Percentiles rank a stretch among this genome's conserved stretches.
Conservation (phyloP, 495 filamentous ascomycete species). For the Glonium stellatum region DNA sequence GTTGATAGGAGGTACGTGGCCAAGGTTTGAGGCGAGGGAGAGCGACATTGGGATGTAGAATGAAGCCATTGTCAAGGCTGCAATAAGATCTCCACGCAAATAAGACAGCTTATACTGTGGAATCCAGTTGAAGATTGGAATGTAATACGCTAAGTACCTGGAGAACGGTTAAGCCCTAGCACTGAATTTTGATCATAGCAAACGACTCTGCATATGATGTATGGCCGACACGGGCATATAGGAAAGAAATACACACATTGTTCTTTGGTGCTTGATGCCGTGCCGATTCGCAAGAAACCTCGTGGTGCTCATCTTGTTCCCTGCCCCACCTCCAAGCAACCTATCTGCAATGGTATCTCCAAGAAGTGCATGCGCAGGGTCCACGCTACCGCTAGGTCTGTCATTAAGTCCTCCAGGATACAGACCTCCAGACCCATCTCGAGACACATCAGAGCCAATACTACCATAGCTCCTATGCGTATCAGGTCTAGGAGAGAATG, state of each 20-base stretch:
- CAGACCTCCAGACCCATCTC: constrained; percentile 28
- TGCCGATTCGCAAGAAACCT: constrained; percentile 53
- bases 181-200: background rate
- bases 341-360: constrained; percentile 39
- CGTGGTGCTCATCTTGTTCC: constrained; percentile 58
- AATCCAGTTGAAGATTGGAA: constrained; percentile 86
- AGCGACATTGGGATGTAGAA: constrained; percentile 98
- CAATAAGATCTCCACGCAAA: constrained; percentile 78
- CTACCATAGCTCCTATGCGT: constrained; percentile 43
- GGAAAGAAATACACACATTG: constrained; percentile 45
- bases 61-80: constrained; percentile 82
- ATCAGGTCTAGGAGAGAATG: constrained; percentile 64
- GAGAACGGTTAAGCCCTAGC: constrained; percentile 27
- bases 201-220: background rate
- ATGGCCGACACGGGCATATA: too few relatives aligned
- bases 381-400: constrained; percentile 7
- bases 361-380: constrained; percentile 29
- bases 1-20: constrained; percentile 86
- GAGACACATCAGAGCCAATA: constrained; percentile 33
- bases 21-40: constrained; percentile 87
- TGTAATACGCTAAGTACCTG: constrained; percentile 89
- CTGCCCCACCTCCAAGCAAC: constrained; percentile 37
- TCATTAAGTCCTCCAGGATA: constrained; percentile 21
- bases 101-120: constrained; percentile 73
- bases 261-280: constrained; percentile 49